These are phyloP conservation scores for Byssochlamys sp. DNA, from an alignment of 2,329 filamentous ascomycete species.

Conservation along the genomic window DNA sequence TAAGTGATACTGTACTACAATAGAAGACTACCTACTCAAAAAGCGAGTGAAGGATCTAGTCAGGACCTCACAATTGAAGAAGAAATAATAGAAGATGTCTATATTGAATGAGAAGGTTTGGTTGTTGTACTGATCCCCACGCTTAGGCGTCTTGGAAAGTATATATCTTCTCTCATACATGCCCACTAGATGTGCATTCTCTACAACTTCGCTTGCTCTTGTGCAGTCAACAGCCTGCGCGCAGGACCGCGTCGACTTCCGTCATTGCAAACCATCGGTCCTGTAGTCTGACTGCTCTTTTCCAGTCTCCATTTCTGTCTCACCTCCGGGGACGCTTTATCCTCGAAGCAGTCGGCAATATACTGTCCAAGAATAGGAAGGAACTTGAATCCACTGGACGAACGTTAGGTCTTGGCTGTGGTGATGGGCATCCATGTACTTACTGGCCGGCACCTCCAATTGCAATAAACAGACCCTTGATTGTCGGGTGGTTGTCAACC, in stretches of 20 bases:
- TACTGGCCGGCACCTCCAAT: neutral
- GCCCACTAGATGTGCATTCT: neutral
- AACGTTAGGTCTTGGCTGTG: neutral
- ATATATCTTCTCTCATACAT: neutral
- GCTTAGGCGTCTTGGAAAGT: too few species aligned
- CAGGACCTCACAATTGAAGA: too few species aligned
- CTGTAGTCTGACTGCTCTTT: neutral
- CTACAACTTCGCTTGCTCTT: neutral
- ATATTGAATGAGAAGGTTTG: too few species aligned
- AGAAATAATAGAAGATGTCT: too few species aligned
- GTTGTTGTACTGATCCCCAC: too few species aligned
- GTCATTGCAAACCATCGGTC: neutral
- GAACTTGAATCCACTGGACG: conserved; percentile 44
- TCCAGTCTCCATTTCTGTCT: conserved; percentile 47
- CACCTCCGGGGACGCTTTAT: conserved; percentile 41
- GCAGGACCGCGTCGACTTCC: neutral
- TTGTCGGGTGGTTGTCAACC: conserved; percentile 55
- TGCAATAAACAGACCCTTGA: conserved; percentile 36
- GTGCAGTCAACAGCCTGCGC: neutral
- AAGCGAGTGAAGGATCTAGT: too few species aligned
- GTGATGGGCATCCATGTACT: neutral
- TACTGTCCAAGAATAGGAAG: conserved; percentile 56
- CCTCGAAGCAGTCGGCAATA: conserved; percentile 48
- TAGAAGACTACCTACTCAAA: too few species aligned
- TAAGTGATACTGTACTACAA: too few species aligned